Evolutionary conservation across 2,329 filamentous ascomycete genomes (phyloP), one percentile per base, ranked within the genome.

Genomic region (Drechslerella dactyloides): DNA sequence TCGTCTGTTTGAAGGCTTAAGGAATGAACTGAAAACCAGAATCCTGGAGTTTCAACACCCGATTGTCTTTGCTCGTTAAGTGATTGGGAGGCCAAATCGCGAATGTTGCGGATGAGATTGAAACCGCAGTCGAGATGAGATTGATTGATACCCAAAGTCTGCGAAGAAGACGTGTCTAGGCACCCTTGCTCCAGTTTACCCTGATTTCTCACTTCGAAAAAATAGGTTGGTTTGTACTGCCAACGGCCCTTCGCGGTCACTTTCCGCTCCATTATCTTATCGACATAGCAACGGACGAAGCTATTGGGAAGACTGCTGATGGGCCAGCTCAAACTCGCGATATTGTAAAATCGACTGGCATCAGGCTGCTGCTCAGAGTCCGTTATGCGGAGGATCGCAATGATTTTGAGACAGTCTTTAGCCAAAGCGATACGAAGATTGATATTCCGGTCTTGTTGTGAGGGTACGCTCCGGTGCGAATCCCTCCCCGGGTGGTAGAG

Each of bases 261-360:
- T n/a, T 56, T 51, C 8, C 60, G 37, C 1, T 51, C 51, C 24
- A 56, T 42, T 51, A 64, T 56, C 42, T 64, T 55, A 35, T 64
- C 60, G 17, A 64, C 40, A 27, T 24, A 64, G 17, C 40, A 64
- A n/a, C 52, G 51, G 40, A 64, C 19, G 17, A 24, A 37, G 44
- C 60, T 64, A 2, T 51, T 21, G 10, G 60, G 52, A 51, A 48
- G 60, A 17, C 60, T 64, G 44, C 40, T 64, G 30, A 64, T 56
- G 11, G 52, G 51, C 60, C 60, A 64, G 40, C 54, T 64, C 51
- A 64, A 51, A 27, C 60, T 56, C 19, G 60, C 60, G 37, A 64
- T 23, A 27, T 56, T 55, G 27, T 64, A 64, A 33, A 64, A 64
- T 13, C 42, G 33, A 24, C 15, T 30, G 2, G 3, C 23, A 11